Evolutionary conservation across 2,329 filamentous ascomycete species (phyloP), one percentile per base, ranked within the genome.

Genomic region (Hirsutella thompsonii): DNA sequence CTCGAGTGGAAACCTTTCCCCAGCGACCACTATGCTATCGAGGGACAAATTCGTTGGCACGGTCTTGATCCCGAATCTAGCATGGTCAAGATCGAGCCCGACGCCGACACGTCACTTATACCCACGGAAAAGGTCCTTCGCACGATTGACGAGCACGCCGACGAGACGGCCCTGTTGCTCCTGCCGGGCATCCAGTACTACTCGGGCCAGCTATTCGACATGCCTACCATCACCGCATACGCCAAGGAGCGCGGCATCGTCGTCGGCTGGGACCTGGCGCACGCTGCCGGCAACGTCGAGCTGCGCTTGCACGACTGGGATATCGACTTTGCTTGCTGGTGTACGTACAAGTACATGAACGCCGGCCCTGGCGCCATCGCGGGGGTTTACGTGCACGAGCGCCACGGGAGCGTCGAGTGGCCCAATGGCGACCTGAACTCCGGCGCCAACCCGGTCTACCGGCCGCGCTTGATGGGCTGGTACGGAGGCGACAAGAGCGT

Each of bases 331-430:
- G 88, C 89, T 14, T 84, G 76, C 41, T 94, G 88, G 88, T 94
- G 88, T 61, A 89, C 81, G 16, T 94, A 94, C 70, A 94, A 94
- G 64, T 94, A 94, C 64, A 74, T 94, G 57, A 94, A 94, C 56
- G 79, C 80, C 20, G 88, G 88, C 0, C 86, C 88, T 0, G 88
- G 88, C 4, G 72, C 79, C 14, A 93, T 93, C 47, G 86, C 76
- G 1, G 87, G 82, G 0, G 67, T 81, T 1, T 94, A 88, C 49
- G 82, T 94, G 8, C 86, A 94, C 58, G 76, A 85, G 55, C 69
- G 66, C 32, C 82, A 93, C 55, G 78, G 81, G 33, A 58, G 58
- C 20, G 77, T 84, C 10, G 61, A 59, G 39, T 55, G 53, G 2
- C 54, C 64, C 16, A 52, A 55, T 8, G 55, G 57, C 46, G 44